Evolutionary conservation across 2,329 filamentous ascomycete species (phyloP).

Genomic region (Aspergillus pseudotamarii): DNA sequence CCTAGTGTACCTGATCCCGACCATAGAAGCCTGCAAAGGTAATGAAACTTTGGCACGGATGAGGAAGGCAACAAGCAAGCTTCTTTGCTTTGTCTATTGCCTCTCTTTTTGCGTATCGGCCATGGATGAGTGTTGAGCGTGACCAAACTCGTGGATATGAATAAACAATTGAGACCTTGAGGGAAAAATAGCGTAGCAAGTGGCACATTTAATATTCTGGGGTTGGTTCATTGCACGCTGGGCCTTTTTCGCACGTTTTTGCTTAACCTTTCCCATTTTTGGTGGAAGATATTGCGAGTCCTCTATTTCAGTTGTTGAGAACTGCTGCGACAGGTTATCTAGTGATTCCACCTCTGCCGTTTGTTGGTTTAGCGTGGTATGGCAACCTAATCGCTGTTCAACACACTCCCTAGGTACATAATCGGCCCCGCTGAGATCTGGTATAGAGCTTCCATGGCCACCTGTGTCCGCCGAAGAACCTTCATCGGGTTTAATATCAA

Average conservation of each 20-base stretch:
- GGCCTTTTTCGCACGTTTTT: constrained; percentile 55
- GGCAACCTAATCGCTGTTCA: constrained; percentile 39
- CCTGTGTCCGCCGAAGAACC: background rate
- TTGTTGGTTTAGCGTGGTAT: constrained; percentile 15
- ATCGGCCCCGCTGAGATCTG: constrained; percentile 31
- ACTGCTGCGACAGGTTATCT: constrained; percentile 16
- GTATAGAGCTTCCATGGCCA: background rate
- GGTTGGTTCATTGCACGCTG: constrained; percentile 28
- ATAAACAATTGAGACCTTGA: constrained; percentile 73
- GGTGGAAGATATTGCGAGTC: constrained; percentile 20
- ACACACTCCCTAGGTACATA: constrained; percentile 48
- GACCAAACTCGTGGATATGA: constrained; percentile 68
- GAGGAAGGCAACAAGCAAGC: background rate
- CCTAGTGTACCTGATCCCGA: background rate
- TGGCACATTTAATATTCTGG: constrained; percentile 68
- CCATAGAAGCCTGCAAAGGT: background rate
- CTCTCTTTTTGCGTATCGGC: background rate
- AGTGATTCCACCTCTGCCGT: constrained; percentile 15
- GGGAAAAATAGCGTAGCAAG: constrained; percentile 76
- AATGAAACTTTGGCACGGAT: background rate
- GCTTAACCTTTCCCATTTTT: constrained; percentile 56
- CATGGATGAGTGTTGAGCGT: constrained; percentile 56
- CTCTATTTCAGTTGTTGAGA: constrained; percentile 24
- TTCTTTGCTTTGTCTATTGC: background rate
- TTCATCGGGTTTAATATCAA: background rate